Evolutionary conservation across 768 basidiomycete genomes (phyloP).

Genomic region (Xerocomus spinulosus): DNA sequence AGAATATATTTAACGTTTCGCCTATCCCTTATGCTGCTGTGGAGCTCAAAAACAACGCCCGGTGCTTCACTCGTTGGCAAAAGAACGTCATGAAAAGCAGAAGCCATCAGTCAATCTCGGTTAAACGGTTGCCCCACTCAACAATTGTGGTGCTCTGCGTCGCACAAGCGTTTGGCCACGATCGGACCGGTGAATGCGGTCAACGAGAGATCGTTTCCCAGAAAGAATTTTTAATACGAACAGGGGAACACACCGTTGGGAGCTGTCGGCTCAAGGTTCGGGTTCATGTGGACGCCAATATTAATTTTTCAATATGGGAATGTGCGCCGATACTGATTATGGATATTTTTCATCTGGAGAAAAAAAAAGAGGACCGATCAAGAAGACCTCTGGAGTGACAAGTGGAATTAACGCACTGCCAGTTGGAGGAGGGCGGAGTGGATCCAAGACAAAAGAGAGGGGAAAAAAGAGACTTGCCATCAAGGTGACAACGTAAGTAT

Average conservation of each 20-base stretch:
- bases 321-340: constrained; percentile 4
- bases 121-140: background rate
- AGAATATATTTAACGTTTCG: background rate
- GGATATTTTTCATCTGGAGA: constrained; percentile 14
- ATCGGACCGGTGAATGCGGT: background rate
- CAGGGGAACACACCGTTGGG: background rate
- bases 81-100: background rate
- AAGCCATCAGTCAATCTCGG: background rate
- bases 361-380: constrained; percentile 5
- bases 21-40: background rate
- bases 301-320: background rate
- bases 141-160: constrained; percentile 1
- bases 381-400: constrained; percentile 5
- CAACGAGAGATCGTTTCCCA: background rate
- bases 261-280: background rate
- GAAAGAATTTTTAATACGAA: background rate
- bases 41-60: background rate
- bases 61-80: background rate
- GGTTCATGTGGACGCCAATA: background rate
- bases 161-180: background rate
- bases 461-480: background rate
- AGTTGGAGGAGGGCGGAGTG: background rate
- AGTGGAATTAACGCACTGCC: background rate
- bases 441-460: background rate
- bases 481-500: constrained; percentile 3